Percentiles rank a stretch among this genome's conserved stretches.
These are phyloP conservation scores for Torulaspora maleeae DNA, from an alignment of 805 yeast species.

Conservation along the genomic window DNA sequence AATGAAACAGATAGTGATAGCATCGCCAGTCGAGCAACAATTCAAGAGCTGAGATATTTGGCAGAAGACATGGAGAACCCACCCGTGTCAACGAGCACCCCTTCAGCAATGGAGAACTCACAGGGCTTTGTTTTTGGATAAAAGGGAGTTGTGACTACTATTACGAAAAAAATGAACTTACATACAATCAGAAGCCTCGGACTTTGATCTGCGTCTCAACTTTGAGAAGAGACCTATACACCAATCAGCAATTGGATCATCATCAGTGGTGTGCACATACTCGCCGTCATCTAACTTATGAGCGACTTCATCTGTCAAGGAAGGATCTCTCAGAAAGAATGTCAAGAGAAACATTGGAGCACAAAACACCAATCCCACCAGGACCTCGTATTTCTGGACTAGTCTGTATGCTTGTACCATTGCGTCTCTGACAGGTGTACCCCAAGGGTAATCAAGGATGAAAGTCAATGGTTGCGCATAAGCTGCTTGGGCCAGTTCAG, in stretches of 20 bases:
- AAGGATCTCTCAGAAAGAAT: conserved; percentile 49
- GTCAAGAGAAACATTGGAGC: conserved; percentile 44
- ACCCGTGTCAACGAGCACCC: too few relatives aligned
- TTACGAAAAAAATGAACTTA: too few relatives aligned
- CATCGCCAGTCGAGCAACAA: too few relatives aligned
- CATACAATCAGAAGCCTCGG: background rate
- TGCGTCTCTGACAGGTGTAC: conserved; percentile 49
- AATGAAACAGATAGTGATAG: too few relatives aligned
- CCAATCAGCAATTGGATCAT: conserved; percentile 20
- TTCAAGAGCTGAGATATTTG: too few relatives aligned
- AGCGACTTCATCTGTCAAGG: conserved; percentile 34
- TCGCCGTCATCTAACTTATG: conserved; percentile 24
- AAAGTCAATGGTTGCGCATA: conserved; percentile 50
- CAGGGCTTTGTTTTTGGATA: too few relatives aligned
- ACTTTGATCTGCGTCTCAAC: conserved; percentile 4
- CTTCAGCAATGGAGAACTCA: too few relatives aligned
- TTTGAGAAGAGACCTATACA: conserved; percentile 6
- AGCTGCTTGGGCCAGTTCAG: conserved; percentile 37
- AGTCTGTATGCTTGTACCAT: conserved; percentile 51
- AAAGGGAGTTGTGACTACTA: too few relatives aligned
- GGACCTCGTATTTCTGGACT: conserved; percentile 49
- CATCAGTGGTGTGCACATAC: conserved; percentile 15
- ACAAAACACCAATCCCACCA: conserved; percentile 42
- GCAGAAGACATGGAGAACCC: too few relatives aligned
- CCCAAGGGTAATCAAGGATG: conserved; percentile 48